Evolutionary conservation across 1,139 yeast genomes (phyloP), one percentile per base, ranked within the genome.

Genomic region (Eremothecium coryli): DNA sequence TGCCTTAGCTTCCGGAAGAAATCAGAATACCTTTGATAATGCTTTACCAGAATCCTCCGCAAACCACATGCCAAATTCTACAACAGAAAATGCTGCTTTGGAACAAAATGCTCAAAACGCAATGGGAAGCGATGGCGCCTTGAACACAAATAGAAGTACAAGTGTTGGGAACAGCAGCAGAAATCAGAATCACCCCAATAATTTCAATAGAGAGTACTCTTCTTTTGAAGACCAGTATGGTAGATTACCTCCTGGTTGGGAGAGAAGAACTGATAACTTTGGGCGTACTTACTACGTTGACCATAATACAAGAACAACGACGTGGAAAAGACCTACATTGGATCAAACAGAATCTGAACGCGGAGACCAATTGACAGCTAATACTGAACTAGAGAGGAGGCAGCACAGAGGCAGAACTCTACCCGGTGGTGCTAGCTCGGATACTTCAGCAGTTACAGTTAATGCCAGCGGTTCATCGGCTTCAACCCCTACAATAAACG

Each of bases 221-320:
- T 84, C 97, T 2, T 90, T 90, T 57, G 98, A 90, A 61, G 99
- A 90, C 61, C 97, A 90, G 56, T 76, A 78, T 50, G 99, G 99
- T 32, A 71, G 96, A 52, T 68, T 90, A 47, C 99, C 98, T 4
- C 84, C 96, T 3, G 99, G 99, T 3, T 90, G 98, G 98, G 99
- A 90, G 62, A 76, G 98, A 50, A 76, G 97, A 60, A 88, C 97
- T 1, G 99, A 90, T 60, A 86, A 86, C 57, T 82, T 86, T 52
- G 98, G 98, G 21, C 76, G 99, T 54, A 90, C 97, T 1, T 90
- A 93, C 61, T 90, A 90, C 57, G 98, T 90, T 27, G 99, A 90
- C 62, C 99, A 90, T 63, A 88, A 88, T 59, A 84, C 95, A 21
- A 77, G 97, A 62, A 82, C 96, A 5, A 90, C 99, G 3, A 90